Base-by-base conservation (phyloP, 2,329 filamentous ascomycete species). In the Hymenoscyphus linearis region DNA sequence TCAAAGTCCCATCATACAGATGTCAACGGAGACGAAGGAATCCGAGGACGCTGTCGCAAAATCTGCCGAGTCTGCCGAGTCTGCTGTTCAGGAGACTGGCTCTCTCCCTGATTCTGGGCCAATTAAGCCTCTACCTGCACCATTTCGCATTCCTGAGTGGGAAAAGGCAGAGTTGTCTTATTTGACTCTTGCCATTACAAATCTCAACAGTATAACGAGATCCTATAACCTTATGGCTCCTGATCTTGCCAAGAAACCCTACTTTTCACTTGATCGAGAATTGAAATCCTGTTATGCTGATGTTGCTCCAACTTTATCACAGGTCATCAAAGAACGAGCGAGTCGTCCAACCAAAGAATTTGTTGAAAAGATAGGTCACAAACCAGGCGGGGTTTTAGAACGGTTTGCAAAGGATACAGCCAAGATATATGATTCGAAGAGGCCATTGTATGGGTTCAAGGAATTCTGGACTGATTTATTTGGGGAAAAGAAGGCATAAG, bases 191-290 rank as follows among this genome's bases (percentile, higher is more conserved):
- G 85, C 90, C 4, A 83, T 99, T 66, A 82, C 83, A 54, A 85
- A 90, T 60, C 84, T 98, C 60, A 98, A 98, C 75, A 75, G 77
- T 34, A 80, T 96, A 55, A 88, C 91, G 7, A 85, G 95, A 27
- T 90, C 90, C 14, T 99, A 99, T 78, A 98, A 98, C 69, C 83
- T 98, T 2, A 93, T 96, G 86, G 93, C 95, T 0, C 95, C 95
- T 0, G 88, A 91, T 59, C 81, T 96, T 1, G 93, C 93, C 2
- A 96, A 95, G 76, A 96, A 96, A 74, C 91, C 93, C 0, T 98
- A 98, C 74, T 92, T 91, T 71, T 87, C 82, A 2, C 83, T 98
- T 7, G 85, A 92, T 52, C 85, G 93, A 55, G 95, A 99, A 75
- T 80, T 98, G 16, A 82, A 81, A 34, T 80, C 84, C 2, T 97